Evolutionary conservation across 2,329 filamentous ascomycete species (phyloP).

Genomic region (Neoarthrinium moseri): DNA sequence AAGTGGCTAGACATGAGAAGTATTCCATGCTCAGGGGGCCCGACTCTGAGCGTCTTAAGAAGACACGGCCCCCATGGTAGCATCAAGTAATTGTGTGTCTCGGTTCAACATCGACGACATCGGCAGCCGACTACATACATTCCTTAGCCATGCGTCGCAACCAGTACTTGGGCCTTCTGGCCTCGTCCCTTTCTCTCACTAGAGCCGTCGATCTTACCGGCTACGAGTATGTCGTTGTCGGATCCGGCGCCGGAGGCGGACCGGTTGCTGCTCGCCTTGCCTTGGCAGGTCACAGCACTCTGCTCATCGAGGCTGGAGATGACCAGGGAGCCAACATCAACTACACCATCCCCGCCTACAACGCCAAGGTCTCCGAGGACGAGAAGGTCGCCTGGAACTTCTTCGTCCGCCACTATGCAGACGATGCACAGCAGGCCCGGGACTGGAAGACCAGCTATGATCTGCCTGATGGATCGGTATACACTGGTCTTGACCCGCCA

Average conservation of each 20-base stretch:
- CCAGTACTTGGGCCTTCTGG: slow-evolving; percentile 15
- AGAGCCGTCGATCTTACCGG: slow-evolving; percentile 25
- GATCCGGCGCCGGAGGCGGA: slow-evolving; percentile 59
- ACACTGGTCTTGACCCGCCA: slow-evolving; percentile 52
- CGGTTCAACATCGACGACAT: background rate
- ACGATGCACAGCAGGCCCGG: slow-evolving; percentile 47
- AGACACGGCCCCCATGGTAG: background rate
- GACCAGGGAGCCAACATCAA: slow-evolving; percentile 48
- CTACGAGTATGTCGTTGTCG: slow-evolving; percentile 63
- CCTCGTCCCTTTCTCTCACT: slow-evolving; percentile 16
- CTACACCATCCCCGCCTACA: slow-evolving; percentile 53
- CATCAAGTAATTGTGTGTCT: background rate
- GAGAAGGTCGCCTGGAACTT: slow-evolving; percentile 59
- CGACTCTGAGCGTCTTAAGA: too few species aligned
- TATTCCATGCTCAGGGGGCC: too few species aligned
- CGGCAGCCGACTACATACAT: background rate
- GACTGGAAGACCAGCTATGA: slow-evolving; percentile 59
- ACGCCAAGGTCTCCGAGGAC: slow-evolving; percentile 51
- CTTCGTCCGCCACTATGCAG: slow-evolving; percentile 58
- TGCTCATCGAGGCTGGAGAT: slow-evolving; percentile 59
- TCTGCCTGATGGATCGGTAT: slow-evolving; percentile 44
- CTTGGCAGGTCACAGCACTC: slow-evolving; percentile 54
- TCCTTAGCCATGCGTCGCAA: slow-evolving; percentile 2
- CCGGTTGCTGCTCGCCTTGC: slow-evolving; percentile 58
- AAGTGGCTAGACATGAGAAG: too few species aligned